Evolutionary conservation across 2,329 filamentous ascomycete species (phyloP).

Genomic region (Ophiostoma ips): DNA sequence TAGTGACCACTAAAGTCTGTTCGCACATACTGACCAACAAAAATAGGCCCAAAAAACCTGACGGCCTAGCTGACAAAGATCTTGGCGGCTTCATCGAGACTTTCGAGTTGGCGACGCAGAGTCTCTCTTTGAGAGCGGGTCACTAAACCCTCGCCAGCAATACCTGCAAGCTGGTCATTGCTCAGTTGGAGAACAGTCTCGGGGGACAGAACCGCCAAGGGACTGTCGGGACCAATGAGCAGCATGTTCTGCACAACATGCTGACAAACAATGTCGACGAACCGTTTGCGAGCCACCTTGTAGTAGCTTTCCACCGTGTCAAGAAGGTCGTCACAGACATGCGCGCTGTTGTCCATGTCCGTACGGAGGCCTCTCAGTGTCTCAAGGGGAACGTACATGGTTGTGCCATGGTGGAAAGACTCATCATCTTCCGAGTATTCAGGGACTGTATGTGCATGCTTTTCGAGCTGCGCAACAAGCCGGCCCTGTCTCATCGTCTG

Average conservation of each 20-base stretch:
- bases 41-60: not conserved
- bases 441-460: not conserved
- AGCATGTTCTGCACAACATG: slow-evolving; percentile 40
- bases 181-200: slow-evolving; percentile 34
- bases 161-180: slow-evolving; percentile 33
- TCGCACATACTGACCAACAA: not conserved
- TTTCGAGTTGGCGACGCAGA: slow-evolving; percentile 31
- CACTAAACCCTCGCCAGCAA: slow-evolving; percentile 42
- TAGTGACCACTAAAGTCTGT: no score
- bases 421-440: no score
- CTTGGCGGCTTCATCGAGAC: slow-evolving; percentile 24
- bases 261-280: slow-evolving; percentile 47
- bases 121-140: slow-evolving; percentile 27
- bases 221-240: slow-evolving; percentile 33
- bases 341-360: slow-evolving; percentile 13
- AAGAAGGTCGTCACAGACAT: slow-evolving; percentile 35
- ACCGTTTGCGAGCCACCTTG: slow-evolving; percentile 43
- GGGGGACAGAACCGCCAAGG: slow-evolving; percentile 38
- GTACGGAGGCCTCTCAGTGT: not conserved
- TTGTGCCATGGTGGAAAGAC: not conserved
- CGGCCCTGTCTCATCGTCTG: slow-evolving; percentile 17
- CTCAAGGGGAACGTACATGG: not conserved
- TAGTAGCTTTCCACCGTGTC: slow-evolving; percentile 49
- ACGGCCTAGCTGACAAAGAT: slow-evolving; percentile 10
- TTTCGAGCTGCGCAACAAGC: not conserved